phyloP scores from a whole-genome alignment of 495 filamentous ascomycete genomes.

The Bombardia bombarda region DNA sequence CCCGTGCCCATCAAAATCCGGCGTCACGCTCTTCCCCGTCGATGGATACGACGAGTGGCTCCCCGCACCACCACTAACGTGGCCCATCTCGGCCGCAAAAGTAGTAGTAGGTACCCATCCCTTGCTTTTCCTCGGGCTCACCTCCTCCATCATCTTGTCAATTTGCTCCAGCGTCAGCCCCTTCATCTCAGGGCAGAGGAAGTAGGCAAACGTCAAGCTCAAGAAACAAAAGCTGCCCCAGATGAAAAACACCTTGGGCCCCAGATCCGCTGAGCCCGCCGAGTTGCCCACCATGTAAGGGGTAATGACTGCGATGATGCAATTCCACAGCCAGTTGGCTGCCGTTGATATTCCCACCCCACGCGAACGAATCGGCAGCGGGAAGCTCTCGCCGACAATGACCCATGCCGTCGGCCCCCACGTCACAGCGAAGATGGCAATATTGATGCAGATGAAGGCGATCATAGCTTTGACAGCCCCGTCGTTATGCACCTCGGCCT shows the following conservation, averaged over 20 bases:
- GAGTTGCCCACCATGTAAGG: constrained; percentile 65
- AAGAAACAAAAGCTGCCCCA: constrained; percentile 60
- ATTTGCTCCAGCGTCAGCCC: constrained; percentile 81
- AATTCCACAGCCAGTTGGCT: constrained; percentile 86
- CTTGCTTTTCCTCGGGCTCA: constrained; percentile 53
- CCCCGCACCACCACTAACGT: no score
- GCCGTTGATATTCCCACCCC: constrained; percentile 74
- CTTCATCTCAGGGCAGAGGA: constrained; percentile 79
- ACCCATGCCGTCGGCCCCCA: constrained; percentile 80
- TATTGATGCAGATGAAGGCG: constrained; percentile 75
- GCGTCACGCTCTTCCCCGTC: no score
- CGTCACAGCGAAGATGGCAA: constrained; percentile 70
- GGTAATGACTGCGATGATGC: constrained; percentile 60
- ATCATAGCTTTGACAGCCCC: constrained; percentile 55
- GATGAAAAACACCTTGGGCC: constrained; percentile 68
- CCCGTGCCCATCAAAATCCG: no score
- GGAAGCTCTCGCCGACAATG: constrained; percentile 79
- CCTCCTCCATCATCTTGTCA: constrained; percentile 81
- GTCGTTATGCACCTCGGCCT: constrained; percentile 40
- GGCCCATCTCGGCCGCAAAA: constrained; percentile 46
- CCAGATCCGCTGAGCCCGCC: constrained; percentile 59
- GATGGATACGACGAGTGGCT: no score
- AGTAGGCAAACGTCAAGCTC: constrained; percentile 63
- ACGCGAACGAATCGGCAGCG: constrained; percentile 71
- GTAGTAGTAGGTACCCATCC: constrained; percentile 65